phyloP scores from a whole-genome alignment of 371 early-diverging fungal genomes.

The Syncephalastrum contaminatum region DNA sequence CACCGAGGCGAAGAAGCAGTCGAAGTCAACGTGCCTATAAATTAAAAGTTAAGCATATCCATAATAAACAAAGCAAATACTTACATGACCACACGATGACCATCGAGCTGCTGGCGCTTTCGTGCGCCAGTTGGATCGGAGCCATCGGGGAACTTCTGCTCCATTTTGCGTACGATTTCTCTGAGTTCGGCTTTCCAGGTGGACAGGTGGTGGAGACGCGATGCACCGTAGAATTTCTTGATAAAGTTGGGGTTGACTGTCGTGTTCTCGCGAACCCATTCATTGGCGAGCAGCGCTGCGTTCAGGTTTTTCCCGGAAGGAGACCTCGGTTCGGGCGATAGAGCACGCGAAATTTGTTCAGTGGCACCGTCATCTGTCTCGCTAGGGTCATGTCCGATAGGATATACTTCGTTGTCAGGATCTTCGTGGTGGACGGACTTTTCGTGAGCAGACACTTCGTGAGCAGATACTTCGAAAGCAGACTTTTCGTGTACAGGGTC shows the following conservation, averaged over 20 bases:
- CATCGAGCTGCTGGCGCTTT: conserved; percentile 8
- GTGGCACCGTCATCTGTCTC: too few relatives aligned
- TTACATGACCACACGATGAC: conserved; percentile 32
- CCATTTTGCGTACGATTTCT: conserved; percentile 47
- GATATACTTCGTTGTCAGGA: too few relatives aligned
- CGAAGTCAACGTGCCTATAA: conserved; percentile 88
- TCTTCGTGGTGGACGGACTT: too few relatives aligned
- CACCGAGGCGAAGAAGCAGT: conserved; percentile 91
- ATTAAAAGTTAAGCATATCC: not conserved
- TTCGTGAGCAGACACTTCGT: too few relatives aligned
- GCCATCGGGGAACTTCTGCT: conserved; percentile 19
- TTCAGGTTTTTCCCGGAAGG: conserved; percentile 18
- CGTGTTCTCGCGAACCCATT: conserved; percentile 41
- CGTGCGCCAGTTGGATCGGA: conserved; percentile 1
- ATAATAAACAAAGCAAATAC: not conserved
- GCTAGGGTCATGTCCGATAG: too few relatives aligned
- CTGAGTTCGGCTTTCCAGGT: conserved; percentile 82
- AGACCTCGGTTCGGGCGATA: too few relatives aligned
- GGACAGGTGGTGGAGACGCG: conserved; percentile 81
- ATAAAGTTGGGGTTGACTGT: conserved; percentile 67
- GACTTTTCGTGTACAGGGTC: too few relatives aligned
- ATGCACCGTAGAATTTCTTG: conserved; percentile 70
- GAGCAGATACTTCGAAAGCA: too few relatives aligned
- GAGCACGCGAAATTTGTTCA: too few relatives aligned
- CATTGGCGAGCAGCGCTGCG: conserved; percentile 27